Evolutionary conservation across 2,329 filamentous ascomycete genomes (phyloP), one percentile per base, ranked within the genome.

Genomic region (Ophiosphaerella herpotricha): DNA sequence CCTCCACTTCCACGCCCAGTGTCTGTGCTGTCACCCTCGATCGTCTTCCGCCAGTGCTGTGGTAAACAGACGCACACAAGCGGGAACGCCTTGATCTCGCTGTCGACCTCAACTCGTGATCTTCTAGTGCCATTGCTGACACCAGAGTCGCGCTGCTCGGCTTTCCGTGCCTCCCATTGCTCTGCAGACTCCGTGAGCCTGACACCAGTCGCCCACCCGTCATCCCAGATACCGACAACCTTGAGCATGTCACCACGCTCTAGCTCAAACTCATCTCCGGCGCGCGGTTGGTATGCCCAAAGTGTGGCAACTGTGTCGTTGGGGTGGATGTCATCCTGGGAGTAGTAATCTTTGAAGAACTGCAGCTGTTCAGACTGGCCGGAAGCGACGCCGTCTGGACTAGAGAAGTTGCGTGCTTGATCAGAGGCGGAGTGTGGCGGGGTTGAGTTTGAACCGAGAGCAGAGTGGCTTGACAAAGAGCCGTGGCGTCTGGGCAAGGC

Each of bases 331-430:
- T 97, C 92, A 64, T 97, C 94, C 63, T 93, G 88, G 2, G 93
- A 97, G 71, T 99, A 99, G 75, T 99, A 99, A 73, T 99, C 94
- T 70, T 96, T 96, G 84, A 99, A 99, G 69, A 91, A 96, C 4
- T 90, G 87, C 46, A 99, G 78, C 72, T 97, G 94, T 74, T 99
- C 94, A 0, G 93, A 97, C 71, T 97, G 91, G 52, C 93, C 91
- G 64, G 91, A 96, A 21, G 86, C 84, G 54, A 93, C 76, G 23
- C 88, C 91, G 64, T 89, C 89, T 0, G 91, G 91, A 3, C 92
- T 97, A 3, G 92, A 96, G 74, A 90, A 87, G 80, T 86, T 70
- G 83, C 91, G 50, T 69, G 79, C 64, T 33, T 58, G 58, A 31
- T 67, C 63, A 29, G 67, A 72, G 26, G 57, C 61, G 9, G 82